phyloP scores from a whole-genome alignment of 495 filamentous ascomycete species.

The Penicillium bovifimosum region DNA sequence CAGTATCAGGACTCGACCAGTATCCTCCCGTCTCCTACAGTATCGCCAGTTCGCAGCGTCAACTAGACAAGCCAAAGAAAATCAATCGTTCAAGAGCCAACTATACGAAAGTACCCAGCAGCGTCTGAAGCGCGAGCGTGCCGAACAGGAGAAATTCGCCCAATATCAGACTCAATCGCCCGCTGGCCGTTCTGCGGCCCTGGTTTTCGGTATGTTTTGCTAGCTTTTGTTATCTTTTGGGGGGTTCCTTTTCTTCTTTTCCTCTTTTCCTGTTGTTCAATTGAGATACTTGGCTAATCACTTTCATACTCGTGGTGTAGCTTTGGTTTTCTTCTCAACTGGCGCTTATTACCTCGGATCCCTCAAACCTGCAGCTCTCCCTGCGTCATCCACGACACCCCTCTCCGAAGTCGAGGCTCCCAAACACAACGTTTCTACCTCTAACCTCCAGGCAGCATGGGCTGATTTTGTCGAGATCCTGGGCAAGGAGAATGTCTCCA shows the following conservation, averaged over 20 bases:
- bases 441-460: slow-evolving; percentile 90
- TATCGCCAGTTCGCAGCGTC: slow-evolving; percentile 22
- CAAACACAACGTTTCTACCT: slow-evolving; percentile 61
- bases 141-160: slow-evolving; percentile 61
- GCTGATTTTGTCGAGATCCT: slow-evolving; percentile 81
- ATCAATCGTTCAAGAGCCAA: slow-evolving; percentile 70
- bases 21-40: slow-evolving; percentile 9
- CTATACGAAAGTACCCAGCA: slow-evolving; percentile 77
- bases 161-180: slow-evolving; percentile 47
- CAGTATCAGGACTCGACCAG: slow-evolving; percentile 13
- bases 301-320: slow-evolving; percentile 20
- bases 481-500: slow-evolving; percentile 80
- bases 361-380: slow-evolving; percentile 49
- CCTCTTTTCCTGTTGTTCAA: not conserved
- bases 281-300: not conserved
- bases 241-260: too few species aligned
- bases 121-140: slow-evolving; percentile 68
- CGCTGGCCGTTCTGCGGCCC: slow-evolving; percentile 51
- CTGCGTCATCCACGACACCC: slow-evolving; percentile 66
- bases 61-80: slow-evolving; percentile 22
- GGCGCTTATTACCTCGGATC: slow-evolving; percentile 70
- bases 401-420: slow-evolving; percentile 56
- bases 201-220: slow-evolving; percentile 55
- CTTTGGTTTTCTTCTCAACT: slow-evolving; percentile 53
- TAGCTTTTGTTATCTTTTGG: too few species aligned